Percentiles rank a stretch among this genome's conserved stretches.
These are phyloP conservation scores for Neonectria sp. DNA, from an alignment of 2,329 filamentous ascomycete genomes.

Conservation along the genomic window DNA sequence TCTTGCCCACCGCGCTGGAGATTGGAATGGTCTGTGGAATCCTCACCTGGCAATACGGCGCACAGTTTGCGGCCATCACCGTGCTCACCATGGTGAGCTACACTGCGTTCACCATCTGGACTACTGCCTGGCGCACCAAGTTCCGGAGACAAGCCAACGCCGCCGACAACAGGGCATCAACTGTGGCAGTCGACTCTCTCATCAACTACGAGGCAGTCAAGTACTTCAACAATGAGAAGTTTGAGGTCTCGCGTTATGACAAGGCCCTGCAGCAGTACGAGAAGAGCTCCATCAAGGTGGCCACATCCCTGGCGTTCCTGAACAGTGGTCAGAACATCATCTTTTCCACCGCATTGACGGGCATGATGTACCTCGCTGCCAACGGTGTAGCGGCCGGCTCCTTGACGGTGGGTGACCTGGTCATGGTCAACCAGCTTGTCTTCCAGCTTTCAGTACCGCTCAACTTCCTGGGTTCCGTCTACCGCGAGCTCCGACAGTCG, in stretches of 20 bases:
- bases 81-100: conserved; percentile 93
- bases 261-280: conserved; percentile 89
- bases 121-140: conserved; percentile 96
- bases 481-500: conserved; percentile 94
- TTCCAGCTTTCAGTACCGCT: conserved; percentile 97
- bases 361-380: conserved; percentile 98
- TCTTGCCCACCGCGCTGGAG: conserved; percentile 93
- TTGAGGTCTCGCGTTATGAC: conserved; percentile 93
- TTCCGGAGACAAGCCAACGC: conserved; percentile 96
- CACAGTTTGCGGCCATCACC: conserved; percentile 92
- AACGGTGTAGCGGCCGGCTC: conserved; percentile 86
- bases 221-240: conserved; percentile 99
- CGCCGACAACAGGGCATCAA: conserved; percentile 95
- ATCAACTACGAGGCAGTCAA: conserved; percentile 99
- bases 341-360: conserved; percentile 92
- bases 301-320: conserved; percentile 91
- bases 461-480: conserved; percentile 98
- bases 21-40: conserved; percentile 98
- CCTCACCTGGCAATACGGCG: conserved; percentile 94
- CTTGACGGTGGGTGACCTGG: conserved; percentile 93
- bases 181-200: conserved; percentile 94
- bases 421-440: conserved; percentile 99
- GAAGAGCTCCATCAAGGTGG: conserved; percentile 95
- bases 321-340: conserved; percentile 98
- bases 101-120: conserved; percentile 96